Evolutionary conservation across 495 filamentous ascomycete species (phyloP).

Genomic region (Penicilliopsis zonata): DNA sequence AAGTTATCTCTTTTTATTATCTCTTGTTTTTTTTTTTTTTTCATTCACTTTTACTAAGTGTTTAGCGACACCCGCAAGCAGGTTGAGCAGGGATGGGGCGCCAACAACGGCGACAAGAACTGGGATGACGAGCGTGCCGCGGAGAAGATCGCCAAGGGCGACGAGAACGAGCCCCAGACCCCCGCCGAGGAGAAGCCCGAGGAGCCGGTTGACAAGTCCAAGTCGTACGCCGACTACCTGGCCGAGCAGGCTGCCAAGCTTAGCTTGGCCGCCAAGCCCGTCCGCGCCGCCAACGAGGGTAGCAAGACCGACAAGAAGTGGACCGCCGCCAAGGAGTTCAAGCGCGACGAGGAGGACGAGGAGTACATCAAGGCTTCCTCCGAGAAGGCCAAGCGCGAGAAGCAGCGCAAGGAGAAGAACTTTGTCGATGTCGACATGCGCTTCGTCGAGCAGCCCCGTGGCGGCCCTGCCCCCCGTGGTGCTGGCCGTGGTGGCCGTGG

Average conservation of each 20-base stretch:
- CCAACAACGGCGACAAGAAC: slow-evolving; percentile 62
- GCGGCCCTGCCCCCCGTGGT: slow-evolving; percentile 26
- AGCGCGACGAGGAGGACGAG: slow-evolving; percentile 58
- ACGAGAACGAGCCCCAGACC: slow-evolving; percentile 52
- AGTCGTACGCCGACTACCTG: slow-evolving; percentile 79
- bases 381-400: slow-evolving; percentile 76
- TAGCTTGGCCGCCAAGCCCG: slow-evolving; percentile 56
- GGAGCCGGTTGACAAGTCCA: slow-evolving; percentile 78
- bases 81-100: slow-evolving; percentile 83
- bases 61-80: slow-evolving; percentile 83
- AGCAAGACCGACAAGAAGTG: slow-evolving; percentile 79
- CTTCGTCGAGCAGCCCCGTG: slow-evolving; percentile 51
- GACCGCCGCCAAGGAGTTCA: slow-evolving; percentile 68
- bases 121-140: slow-evolving; percentile 81
- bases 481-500: slow-evolving; percentile 22
- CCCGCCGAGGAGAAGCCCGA: slow-evolving; percentile 27
- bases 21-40: slow-evolving; percentile 1
- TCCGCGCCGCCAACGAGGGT: slow-evolving; percentile 87
- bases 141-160: slow-evolving; percentile 72
- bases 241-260: slow-evolving; percentile 73
- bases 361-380: slow-evolving; percentile 62
- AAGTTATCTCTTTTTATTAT: slow-evolving; percentile 15
- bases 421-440: slow-evolving; percentile 75
- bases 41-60: background rate
- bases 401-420: slow-evolving; percentile 88